phyloP scores from a whole-genome alignment of 2,329 filamentous ascomycete species.

The Polychaeton citri region DNA sequence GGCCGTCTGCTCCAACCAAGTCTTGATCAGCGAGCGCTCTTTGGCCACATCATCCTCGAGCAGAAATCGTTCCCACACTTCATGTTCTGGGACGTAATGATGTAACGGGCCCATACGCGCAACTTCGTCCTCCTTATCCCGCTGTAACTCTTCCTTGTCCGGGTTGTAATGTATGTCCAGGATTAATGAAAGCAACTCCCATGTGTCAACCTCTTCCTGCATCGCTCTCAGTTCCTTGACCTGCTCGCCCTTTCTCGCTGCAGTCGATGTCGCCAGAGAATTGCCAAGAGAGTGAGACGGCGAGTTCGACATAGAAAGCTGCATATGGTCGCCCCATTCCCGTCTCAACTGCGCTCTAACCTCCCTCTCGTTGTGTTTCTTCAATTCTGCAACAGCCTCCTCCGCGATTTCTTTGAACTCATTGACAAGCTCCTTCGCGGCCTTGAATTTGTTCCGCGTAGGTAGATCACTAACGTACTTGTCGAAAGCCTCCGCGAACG shows the following conservation, averaged over 20 bases:
- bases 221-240: conserved; percentile 47
- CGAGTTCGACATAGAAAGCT: conserved; percentile 13
- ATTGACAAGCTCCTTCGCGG: conserved; percentile 46
- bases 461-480: conserved; percentile 45
- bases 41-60: conserved; percentile 57
- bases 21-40: conserved; percentile 67
- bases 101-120: conserved; percentile 19
- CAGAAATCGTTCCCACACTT: conserved; percentile 63
- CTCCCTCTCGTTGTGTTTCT: conserved; percentile 26
- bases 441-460: conserved; percentile 40
- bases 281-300: conserved; percentile 9
- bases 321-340: conserved; percentile 17
- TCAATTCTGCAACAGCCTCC: conserved; percentile 32
- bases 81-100: conserved; percentile 45
- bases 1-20: conserved; percentile 74
- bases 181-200: conserved; percentile 69
- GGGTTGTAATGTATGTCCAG: conserved; percentile 51
- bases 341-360: conserved; percentile 26
- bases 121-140: conserved; percentile 21
- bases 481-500: conserved; percentile 73
- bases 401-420: conserved; percentile 38
- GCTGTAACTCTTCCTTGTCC: conserved; percentile 17
- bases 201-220: conserved; percentile 78
- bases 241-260: conserved; percentile 19
- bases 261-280: conserved; percentile 2